These are phyloP conservation scores for Vanderwaltozyma tropicalis DNA, from an alignment of 805 yeast genomes.

Conservation along the genomic window DNA sequence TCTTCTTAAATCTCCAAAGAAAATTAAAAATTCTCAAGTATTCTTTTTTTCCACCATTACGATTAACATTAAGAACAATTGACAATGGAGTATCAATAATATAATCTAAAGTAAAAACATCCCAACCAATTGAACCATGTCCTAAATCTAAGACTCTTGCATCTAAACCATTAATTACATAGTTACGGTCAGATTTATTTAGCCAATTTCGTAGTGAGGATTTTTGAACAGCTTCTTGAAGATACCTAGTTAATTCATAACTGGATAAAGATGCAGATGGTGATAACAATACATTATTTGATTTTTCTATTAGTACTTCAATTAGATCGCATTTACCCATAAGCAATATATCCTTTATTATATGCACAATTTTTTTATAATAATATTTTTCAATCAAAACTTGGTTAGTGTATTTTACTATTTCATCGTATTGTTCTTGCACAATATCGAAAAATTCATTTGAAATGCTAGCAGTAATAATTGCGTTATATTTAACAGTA, in stretches of 20 bases:
- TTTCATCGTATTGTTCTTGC: conserved; percentile 39
- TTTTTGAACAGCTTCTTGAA: conserved; percentile 51
- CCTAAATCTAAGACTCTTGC: conserved; percentile 71
- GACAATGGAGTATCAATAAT: conserved; percentile 42
- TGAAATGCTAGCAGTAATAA: conserved; percentile 3
- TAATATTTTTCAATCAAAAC: conserved; percentile 41
- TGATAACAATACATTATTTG: conserved; percentile 41
- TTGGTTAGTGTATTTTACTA: conserved; percentile 40
- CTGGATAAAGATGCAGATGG: conserved; percentile 58
- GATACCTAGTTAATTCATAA: conserved; percentile 50
- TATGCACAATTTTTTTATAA: conserved; percentile 44
- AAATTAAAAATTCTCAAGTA: conserved; percentile 78
- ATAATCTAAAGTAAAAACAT: conserved; percentile 81
- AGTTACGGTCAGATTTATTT: conserved; percentile 28
- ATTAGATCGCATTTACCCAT: conserved; percentile 77
- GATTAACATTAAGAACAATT: conserved; percentile 42
- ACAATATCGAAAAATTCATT: conserved; percentile 28
- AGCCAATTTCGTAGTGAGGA: conserved; percentile 39
- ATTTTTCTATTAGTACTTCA: conserved; percentile 49
- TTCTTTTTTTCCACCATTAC: conserved; percentile 37
- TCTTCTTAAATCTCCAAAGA: conserved; percentile 67
- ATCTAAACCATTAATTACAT: conserved; percentile 50
- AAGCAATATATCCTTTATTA: conserved; percentile 55
- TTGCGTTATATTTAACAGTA: conserved; percentile 7
- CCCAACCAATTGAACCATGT: conserved; percentile 79